These are phyloP conservation scores for Nitzschia inconspicua DNA, from an alignment of 108 stramenopile genomes.

Conservation along the genomic window DNA sequence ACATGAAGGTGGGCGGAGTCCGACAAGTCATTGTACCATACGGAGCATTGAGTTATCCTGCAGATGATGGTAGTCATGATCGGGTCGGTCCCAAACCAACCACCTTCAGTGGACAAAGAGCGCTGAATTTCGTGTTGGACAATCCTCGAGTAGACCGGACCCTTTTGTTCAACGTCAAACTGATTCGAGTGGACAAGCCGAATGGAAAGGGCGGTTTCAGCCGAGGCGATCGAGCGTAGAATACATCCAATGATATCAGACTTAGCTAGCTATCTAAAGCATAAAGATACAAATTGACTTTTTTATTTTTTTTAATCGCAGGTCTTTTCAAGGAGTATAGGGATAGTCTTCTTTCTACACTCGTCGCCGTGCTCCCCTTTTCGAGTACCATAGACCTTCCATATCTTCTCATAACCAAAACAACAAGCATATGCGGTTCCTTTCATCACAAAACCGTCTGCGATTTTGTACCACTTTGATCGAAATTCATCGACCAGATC, in stretches of 20 bases:
- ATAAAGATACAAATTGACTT: too few species aligned
- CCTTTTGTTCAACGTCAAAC: slow-evolving; percentile 84
- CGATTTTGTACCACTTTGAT: too few species aligned
- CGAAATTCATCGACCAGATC: too few species aligned
- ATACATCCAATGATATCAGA: too few species aligned
- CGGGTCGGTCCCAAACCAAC: slow-evolving; percentile 88
- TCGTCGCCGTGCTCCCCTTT: not conserved
- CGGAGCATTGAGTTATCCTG: slow-evolving; percentile 69
- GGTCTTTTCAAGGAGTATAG: too few species aligned
- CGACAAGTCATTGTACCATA: slow-evolving; percentile 89
- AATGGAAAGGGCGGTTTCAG: slow-evolving; percentile 74
- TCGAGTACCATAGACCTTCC: too few species aligned
- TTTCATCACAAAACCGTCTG: too few species aligned
- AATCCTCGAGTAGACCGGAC: slow-evolving; percentile 91
- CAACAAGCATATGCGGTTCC: too few species aligned
- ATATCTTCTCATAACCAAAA: too few species aligned
- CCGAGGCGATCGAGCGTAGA: slow-evolving; percentile 34
- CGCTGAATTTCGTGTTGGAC: slow-evolving; percentile 91
- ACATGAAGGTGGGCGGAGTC: slow-evolving; percentile 84
- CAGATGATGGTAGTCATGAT: slow-evolving; percentile 66
- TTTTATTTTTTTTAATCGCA: too few species aligned
- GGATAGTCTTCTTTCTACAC: not conserved
- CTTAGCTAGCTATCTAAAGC: too few species aligned
- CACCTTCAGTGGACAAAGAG: slow-evolving; percentile 84
- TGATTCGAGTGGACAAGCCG: slow-evolving; percentile 89